These are phyloP conservation scores for Lipomyces yamadae DNA, from an alignment of 805 yeast species.

Conservation along the genomic window DNA sequence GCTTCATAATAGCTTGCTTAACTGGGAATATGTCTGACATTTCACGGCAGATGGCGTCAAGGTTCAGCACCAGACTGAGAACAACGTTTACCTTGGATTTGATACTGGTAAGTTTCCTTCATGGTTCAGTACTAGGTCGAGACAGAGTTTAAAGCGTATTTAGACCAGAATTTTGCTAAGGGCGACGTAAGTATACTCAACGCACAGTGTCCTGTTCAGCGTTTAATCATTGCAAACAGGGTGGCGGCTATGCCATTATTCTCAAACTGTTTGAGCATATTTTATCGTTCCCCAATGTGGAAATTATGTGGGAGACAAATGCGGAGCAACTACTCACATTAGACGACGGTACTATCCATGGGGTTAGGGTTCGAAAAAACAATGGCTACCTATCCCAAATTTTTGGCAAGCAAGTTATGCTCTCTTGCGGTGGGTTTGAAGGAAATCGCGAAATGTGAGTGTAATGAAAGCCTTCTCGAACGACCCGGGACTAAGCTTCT, in stretches of 20 bases:
- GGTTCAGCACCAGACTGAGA: not conserved
- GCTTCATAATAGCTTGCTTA: not conserved
- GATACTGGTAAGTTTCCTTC: conserved; percentile 1
- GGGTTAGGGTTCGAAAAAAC: conserved; percentile 4
- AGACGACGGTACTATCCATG: conserved; percentile 2
- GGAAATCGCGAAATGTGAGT: conserved; percentile 12
- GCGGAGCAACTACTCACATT: not conserved
- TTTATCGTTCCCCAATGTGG: not conserved
- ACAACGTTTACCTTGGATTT: conserved; percentile 1
- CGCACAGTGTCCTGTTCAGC: not conserved
- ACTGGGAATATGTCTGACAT: conserved; percentile 7
- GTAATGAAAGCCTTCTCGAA: conserved; percentile 1
- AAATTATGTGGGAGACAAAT: conserved; percentile 12
- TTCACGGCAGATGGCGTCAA: not conserved
- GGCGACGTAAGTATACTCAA: conserved; percentile 3
- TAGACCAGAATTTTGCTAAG: conserved; percentile 3
- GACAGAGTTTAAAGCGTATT: not conserved
- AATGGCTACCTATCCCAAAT: not conserved
- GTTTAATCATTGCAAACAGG: conserved; percentile 1
- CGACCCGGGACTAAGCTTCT: not conserved
- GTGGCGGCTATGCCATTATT: conserved; percentile 8
- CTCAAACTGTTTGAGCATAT: not conserved
- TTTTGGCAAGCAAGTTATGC: not conserved
- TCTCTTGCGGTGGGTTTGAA: conserved; percentile 8
- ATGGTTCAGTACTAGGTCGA: not conserved